Evolutionary conservation across 371 early-diverging fungal genomes (phyloP), one percentile per base, ranked within the genome.

Genomic region (Mucor irregularis): DNA sequence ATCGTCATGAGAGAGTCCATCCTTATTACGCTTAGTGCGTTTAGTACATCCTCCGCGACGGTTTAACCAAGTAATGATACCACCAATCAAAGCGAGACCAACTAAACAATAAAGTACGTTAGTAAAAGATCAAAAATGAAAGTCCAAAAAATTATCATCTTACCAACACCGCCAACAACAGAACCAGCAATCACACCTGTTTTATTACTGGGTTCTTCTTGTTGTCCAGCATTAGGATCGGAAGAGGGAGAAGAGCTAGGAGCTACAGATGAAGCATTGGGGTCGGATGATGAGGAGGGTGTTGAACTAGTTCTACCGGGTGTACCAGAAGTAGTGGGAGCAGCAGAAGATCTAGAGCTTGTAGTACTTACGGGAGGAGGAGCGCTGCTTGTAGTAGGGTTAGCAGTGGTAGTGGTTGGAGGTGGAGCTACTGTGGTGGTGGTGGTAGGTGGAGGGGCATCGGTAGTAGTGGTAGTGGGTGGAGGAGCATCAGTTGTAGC

Each of bases 141-240:
- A 11, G n/a, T n/a, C n/a, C n/a, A n/a, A n/a, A n/a, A n/a, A n/a
- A n/a, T n/a, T n/a, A n/a, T n/a, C n/a, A n/a, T n/a, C 42, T 25
- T 29, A 57, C 71, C 42, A 56, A 74, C 54, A 30, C 69, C 67
- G 38, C 71, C 71, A n/a, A 74, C 71, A 7, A 68, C 71, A 24
- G 69, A 53, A 38, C 71, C 75, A 17, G 61, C 71, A 60, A 74
- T 74, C n/a, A 52, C 38, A 25, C 63, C 71, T 13, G 65, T 60
- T 9, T 56, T 61, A 34, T 43, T 61, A 13, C 16, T 21, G 14
- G 35, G 16, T 35, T 35, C 35, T 11, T 34, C 11, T 35, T 35
- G 35, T n/a, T n/a, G 35, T 35, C 9, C 5, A 1, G 45, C n/a
- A 21, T 30, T 9, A 14, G 53, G 30, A 14, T 31, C 3, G 7